Evolutionary conservation across 2,329 filamentous ascomycete species (phyloP).

Genomic region (Cercospora canescens): DNA sequence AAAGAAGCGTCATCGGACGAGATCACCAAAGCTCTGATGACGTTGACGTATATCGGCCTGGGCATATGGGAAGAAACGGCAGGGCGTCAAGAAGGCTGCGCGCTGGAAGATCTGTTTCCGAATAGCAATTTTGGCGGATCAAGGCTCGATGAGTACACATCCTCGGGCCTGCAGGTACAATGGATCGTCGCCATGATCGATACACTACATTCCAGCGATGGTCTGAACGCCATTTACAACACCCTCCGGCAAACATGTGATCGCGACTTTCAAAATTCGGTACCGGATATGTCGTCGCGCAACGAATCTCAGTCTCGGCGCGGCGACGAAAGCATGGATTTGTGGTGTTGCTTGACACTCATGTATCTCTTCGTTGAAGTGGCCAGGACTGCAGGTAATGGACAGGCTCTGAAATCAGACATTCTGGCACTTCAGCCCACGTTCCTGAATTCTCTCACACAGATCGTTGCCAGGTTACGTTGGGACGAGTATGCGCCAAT

Average conservation of each 20-base stretch:
- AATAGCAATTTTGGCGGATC: constrained; percentile 30
- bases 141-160: constrained; percentile 33
- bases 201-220: constrained; percentile 42
- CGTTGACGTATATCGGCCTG: constrained; percentile 48
- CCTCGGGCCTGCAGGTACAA: constrained; percentile 44
- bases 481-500: constrained; percentile 61
- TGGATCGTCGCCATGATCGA: constrained; percentile 48
- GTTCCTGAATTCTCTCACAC: constrained; percentile 71
- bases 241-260: constrained; percentile 37
- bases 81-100: constrained; percentile 35
- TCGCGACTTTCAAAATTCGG: constrained; percentile 26
- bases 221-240: constrained; percentile 43
- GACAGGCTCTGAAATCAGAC: constrained; percentile 31
- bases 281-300: constrained; percentile 24
- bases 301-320: constrained; percentile 30
- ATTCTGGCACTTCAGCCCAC: constrained; percentile 53
- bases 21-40: constrained; percentile 40
- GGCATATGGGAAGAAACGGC: constrained; percentile 54
- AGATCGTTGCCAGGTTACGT: constrained; percentile 55
- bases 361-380: constrained; percentile 53
- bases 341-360: constrained; percentile 52
- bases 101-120: constrained; percentile 29
- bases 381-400: constrained; percentile 37
- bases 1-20: constrained; percentile 34
- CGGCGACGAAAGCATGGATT: constrained; percentile 39